Percentiles rank a stretch among this genome's conserved stretches.
Evolutionary conservation across 2,329 filamentous ascomycete genomes (phyloP).

Genomic region (Thelonectria discophora): DNA sequence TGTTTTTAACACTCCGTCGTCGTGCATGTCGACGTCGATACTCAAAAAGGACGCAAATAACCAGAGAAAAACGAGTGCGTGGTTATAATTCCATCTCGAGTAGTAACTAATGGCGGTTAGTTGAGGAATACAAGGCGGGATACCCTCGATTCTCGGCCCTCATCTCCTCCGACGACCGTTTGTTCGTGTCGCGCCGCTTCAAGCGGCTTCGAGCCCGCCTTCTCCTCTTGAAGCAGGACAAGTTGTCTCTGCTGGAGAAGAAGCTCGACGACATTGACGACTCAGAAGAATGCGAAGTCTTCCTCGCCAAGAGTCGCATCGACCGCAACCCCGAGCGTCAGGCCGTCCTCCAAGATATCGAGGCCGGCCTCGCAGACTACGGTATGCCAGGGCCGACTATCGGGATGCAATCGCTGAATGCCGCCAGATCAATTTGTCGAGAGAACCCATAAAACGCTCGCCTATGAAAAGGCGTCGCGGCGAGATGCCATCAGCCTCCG

Average conservation of each 20-base stretch:
- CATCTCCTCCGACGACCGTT: slow-evolving; percentile 36
- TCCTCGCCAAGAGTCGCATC: slow-evolving; percentile 20
- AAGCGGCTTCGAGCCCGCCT: slow-evolving; percentile 39
- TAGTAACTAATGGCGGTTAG: neutral
- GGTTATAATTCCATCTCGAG: neutral
- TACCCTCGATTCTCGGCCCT: slow-evolving; percentile 46
- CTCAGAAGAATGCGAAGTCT: slow-evolving; percentile 26
- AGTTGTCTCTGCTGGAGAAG: slow-evolving; percentile 41
- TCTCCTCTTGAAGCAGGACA: slow-evolving; percentile 46
- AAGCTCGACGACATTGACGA: slow-evolving; percentile 41
- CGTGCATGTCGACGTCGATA: neutral
- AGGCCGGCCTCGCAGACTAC: slow-evolving; percentile 3
- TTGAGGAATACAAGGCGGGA: slow-evolving; percentile 28
- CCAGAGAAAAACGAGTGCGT: neutral
- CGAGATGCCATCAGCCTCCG: slow-evolving; percentile 1
- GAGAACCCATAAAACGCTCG: neutral
- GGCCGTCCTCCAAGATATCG: slow-evolving; percentile 6
- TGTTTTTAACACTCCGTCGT: neutral
- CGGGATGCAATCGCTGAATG: neutral
- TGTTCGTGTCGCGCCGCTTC: slow-evolving; percentile 43
- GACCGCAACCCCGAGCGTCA: slow-evolving; percentile 27
- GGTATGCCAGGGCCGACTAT: neutral
- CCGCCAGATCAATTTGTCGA: slow-evolving; percentile 1
- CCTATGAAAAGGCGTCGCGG: neutral
- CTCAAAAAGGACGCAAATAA: neutral